phyloP scores from a whole-genome alignment of 257 asterid species.

The Penstemon davidsonii region DNA sequence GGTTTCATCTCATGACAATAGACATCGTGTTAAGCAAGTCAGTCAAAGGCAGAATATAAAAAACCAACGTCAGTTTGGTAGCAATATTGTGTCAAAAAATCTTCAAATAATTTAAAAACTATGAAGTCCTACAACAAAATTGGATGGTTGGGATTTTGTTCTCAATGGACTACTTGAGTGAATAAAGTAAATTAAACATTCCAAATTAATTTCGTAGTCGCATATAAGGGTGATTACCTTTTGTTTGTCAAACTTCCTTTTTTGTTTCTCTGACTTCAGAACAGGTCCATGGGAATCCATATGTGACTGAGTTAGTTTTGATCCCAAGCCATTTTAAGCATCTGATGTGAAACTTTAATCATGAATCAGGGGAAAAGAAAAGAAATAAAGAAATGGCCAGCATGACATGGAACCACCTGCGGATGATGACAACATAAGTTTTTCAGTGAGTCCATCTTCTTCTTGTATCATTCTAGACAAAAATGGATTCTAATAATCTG shows the following conservation, averaged over 20 bases:
- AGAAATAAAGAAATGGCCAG: constrained; percentile 21
- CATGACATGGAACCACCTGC: constrained; percentile 41
- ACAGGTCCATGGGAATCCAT: constrained; percentile 38
- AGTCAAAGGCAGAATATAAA: constrained; percentile 3
- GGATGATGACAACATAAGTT: constrained; percentile 32
- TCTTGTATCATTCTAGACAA: constrained; percentile 28
- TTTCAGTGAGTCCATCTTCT: constrained; percentile 35
- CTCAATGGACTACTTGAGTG: constrained; percentile 9
- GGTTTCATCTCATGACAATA: constrained; percentile 5
- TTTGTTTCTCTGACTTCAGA: constrained; percentile 48
- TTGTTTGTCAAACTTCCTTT: constrained; percentile 46
- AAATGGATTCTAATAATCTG: constrained; percentile 29
- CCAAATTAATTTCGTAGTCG: constrained; percentile 3
- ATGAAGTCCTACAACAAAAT: background rate
- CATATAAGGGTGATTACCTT: constrained; percentile 44
- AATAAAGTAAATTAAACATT: constrained; percentile 10
- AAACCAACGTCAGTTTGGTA: constrained; percentile 11
- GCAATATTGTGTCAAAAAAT: background rate
- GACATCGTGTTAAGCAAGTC: background rate
- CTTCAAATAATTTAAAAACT: background rate
- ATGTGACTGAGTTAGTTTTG: constrained; percentile 36
- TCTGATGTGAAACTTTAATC: constrained; percentile 39
- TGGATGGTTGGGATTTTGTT: background rate
- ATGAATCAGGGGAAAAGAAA: constrained; percentile 24
- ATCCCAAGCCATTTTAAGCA: constrained; percentile 40